phyloP scores from a whole-genome alignment of 768 basidiomycete genomes.

The Suillus brevipes region DNA sequence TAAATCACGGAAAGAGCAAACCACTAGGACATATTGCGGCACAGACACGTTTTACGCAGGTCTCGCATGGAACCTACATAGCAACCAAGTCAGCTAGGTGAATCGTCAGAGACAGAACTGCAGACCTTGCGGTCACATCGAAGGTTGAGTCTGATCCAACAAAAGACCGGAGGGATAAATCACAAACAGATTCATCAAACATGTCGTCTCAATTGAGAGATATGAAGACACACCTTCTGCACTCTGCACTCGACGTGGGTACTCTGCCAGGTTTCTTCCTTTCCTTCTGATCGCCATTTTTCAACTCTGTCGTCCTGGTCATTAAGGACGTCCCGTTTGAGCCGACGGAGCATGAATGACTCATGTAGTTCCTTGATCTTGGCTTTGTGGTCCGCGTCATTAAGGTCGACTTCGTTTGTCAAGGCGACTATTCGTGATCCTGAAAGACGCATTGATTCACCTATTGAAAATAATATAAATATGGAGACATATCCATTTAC shows the following conservation, averaged over 20 bases:
- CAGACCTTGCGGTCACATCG: slow-evolving; percentile 64
- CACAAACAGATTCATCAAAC: neutral
- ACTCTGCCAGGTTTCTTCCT: slow-evolving; percentile 51
- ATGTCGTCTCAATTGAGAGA: neutral
- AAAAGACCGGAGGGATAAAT: neutral
- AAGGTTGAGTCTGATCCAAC: slow-evolving; percentile 51
- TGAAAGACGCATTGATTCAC: no score
- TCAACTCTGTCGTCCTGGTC: slow-evolving; percentile 13
- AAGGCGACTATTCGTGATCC: no score
- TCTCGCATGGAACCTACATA: slow-evolving; percentile 71
- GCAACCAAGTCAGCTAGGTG: neutral
- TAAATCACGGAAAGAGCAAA: slow-evolving; percentile 25
- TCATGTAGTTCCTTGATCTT: no score
- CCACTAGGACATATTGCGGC: slow-evolving; percentile 78
- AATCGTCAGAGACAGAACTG: neutral
- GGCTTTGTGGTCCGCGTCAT: no score
- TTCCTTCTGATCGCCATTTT: slow-evolving; percentile 27
- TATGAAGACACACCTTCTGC: slow-evolving; percentile 32
- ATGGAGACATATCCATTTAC: no score
- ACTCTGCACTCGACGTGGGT: slow-evolving; percentile 43
- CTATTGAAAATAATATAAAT: no score
- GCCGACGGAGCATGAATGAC: no score
- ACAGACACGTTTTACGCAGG: slow-evolving; percentile 74
- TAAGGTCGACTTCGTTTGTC: no score
- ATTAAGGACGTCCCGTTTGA: slow-evolving; percentile 1